Base-by-base conservation (phyloP, 345 rosid species). In the Linum lewisii region DNA sequence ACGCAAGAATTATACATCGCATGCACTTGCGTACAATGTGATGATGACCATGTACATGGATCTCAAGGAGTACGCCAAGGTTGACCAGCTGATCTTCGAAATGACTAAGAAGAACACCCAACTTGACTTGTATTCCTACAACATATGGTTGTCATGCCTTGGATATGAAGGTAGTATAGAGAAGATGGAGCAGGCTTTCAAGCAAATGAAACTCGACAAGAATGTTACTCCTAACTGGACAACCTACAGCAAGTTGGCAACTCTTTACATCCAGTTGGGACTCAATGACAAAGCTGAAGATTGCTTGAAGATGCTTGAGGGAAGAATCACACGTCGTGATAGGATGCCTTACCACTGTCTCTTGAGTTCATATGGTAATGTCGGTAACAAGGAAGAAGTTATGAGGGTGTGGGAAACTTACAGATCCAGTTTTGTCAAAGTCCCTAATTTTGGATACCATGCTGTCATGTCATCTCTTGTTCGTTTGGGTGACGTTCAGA, bases 11-110 rank as follows among this genome's bases (percentile, higher is more conserved):
- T 85, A 79, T 66, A 73, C 81, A 60, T 58, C 61, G 14, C 82
- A 81, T 62, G 66, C 97, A 11, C 95, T 92, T 71, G 81, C 98
- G 22, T 92, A 71, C 77, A 88, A 88, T 78, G 97, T 88, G 63
- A 92, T 88, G 91, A 92, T 92, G 98, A 92, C 97, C 63, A 84
- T 92, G 44, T 88, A 88, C 77, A 92, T 86, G 95, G 84, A 83
- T 64, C 73, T 88, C 47, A 75, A 75, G 66, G 89, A 86, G 65
- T 88, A 77, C 63, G 85, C 77, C 57, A 82, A 82, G 75, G 94
- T 92, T 5, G 91, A 87, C 37, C 54, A 63, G 3, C 55, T 85
- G 79, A 78, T 88, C 58, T 77, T 75, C 1, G 99, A 93, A 73
- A 88, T 93, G 97, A 75, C 67, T 78, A 80, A 75, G 73, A 93